Evolutionary conservation across 2,329 filamentous ascomycete species (phyloP), one percentile per base, ranked within the genome.

Genomic region (Penicillium crustosum): DNA sequence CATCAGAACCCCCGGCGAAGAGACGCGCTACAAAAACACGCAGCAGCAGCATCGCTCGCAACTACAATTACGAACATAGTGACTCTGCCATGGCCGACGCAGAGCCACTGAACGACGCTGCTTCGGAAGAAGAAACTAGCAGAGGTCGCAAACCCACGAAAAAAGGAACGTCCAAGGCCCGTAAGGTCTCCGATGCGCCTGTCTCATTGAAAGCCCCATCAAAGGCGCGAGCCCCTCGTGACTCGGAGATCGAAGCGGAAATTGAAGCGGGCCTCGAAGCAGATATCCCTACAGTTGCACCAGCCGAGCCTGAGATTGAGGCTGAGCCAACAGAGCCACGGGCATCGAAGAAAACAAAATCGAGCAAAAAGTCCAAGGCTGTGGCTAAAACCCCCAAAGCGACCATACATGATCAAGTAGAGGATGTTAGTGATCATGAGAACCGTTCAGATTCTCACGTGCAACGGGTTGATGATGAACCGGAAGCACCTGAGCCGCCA

Each of bases 231-330:
- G 73, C 83, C 12, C 81, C 82, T 0, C 80, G 85, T 54, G 86
- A 90, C 59, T 83, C 86, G 1, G 87, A 89, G 61, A 82, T 90
- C 38, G 86, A 90, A 51, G 82, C 82, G 23, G 84, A 85, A 49
- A 77, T 90, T 1, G 83, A 89, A 66, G 85, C 83, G 2, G 88
- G 89, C 57, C 79, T 90, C 10, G 83, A 87, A 43, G 77, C 80
- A 31, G 82, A 80, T 1, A 68, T 83, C 27, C 81, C 79, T 2
- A 82, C 86, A 33, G 42, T 35, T 31, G 80, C 83, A 15, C 83
- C 85, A 38, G 71, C 79, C 8, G 59, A 42, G 13, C 52, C 57
- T 25, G 19, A 36, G 21, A n/a, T 25, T 17, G 64, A 67, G 33
- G 29, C 57, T 1, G 44, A 61, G 33, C 45, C 41, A 44, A 78